Base-by-base conservation (phyloP, 2,329 filamentous ascomycete species). In the Calonectria pauciramosa region DNA sequence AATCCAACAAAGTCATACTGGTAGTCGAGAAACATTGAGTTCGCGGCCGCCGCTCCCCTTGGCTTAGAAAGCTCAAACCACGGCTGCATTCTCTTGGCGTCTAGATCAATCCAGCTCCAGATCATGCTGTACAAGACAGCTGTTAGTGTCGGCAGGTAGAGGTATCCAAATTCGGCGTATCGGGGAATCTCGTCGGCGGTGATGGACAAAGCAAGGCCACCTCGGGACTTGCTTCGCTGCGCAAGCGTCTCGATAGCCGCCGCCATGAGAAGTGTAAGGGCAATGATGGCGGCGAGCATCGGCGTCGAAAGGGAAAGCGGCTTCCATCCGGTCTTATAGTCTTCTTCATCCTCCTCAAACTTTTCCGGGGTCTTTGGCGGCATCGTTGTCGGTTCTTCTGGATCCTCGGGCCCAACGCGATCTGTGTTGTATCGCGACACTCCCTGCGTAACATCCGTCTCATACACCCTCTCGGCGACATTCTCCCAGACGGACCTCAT, bases 81-180 rank as follows among this genome's bases (percentile, higher is more conserved):
- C 0, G 91, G 91, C 41, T 93, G 91, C 56, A 93, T 83, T 0
- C 92, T 78, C 72, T 92, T 91, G 0, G 87, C 83, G 44, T 93
- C 90, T 0, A 93, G 80, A 66, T 93, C 91, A 0, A 92, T 86
- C 90, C 91, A 92, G 3, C 85, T 87, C 90, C 91, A 93, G 0
- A 89, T 59, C 1, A 92, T 85, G 49, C 90, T 90, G 75, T 91
- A 93, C 0, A 90, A 9, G 0, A 93, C 88, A 0, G 90, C 88
- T 0, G 92, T 66, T 0, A 92, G 84, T 0, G 88, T 93, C 0
- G 91, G 91, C 0, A 88, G 76, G 60, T 91, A 92, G 0, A 88
- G 78, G n/a, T 90, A 91, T 0, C 81, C 70, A 6, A 90, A 86
- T 0, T 76, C 85, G 0, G 81, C 82, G 1, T 76, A 74, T 0